Evolutionary conservation across 129 eudicot genomes (phyloP).

Genomic region (Flaveria linearis): DNA sequence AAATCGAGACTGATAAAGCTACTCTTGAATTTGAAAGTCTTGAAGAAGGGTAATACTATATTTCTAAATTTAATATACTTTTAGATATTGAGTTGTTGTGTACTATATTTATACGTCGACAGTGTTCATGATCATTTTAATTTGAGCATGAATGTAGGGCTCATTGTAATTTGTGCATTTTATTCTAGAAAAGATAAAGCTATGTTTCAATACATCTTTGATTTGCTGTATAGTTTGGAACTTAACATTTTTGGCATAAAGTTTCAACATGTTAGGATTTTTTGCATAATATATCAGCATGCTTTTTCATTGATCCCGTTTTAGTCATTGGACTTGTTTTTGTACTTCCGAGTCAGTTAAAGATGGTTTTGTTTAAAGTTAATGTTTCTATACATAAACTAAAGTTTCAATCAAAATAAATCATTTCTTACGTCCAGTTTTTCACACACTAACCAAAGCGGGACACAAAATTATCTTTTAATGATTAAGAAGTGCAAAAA

Average conservation of each 20-base stretch:
- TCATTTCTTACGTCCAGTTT: not conserved
- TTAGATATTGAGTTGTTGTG: not conserved
- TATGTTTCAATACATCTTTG: conserved; percentile 7
- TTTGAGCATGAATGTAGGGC: not conserved
- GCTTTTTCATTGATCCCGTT: not conserved
- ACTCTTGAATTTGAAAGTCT: conserved; percentile 84
- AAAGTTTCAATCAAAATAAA: not conserved
- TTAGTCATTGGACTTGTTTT: not conserved
- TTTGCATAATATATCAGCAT: not conserved
- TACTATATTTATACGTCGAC: not conserved
- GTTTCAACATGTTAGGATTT: not conserved
- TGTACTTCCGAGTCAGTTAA: not conserved
- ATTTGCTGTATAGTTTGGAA: not conserved
- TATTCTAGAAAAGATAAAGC: not conserved
- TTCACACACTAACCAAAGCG: not conserved
- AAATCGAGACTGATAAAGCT: conserved; percentile 98
- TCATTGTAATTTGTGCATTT: conserved; percentile 15
- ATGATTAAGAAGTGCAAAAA: not conserved
- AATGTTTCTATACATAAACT: not conserved
- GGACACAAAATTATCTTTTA: not conserved
- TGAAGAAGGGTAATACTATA: conserved; percentile 80
- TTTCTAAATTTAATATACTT: conserved; percentile 16
- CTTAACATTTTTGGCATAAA: not conserved
- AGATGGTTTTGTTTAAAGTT: not conserved
- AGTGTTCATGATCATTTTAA: not conserved